phyloP scores from a whole-genome alignment of 768 basidiomycete genomes.

The Lactarius akahatsu region DNA sequence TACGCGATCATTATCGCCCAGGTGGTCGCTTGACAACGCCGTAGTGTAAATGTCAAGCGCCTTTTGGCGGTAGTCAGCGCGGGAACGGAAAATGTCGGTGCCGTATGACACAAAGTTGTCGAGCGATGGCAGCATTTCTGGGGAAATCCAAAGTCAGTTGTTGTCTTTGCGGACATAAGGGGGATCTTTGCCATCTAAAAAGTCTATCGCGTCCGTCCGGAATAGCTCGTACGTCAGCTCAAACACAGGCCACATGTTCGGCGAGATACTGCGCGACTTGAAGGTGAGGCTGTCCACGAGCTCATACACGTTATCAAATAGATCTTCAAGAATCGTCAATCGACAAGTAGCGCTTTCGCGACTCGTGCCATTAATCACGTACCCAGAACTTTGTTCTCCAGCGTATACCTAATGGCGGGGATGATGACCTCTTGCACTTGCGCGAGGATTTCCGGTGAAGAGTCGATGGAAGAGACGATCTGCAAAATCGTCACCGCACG shows the following conservation, averaged over 20 bases:
- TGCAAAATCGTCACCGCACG: constrained; percentile 34
- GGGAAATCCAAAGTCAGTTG: constrained; percentile 6
- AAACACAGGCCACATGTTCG: constrained; percentile 85
- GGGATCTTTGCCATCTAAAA: constrained; percentile 60
- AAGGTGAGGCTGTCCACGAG: constrained; percentile 83
- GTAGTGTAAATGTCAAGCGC: constrained; percentile 81
- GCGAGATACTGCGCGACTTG: constrained; percentile 71
- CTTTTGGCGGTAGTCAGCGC: constrained; percentile 75
- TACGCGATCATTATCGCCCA: constrained; percentile 82
- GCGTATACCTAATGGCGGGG: constrained; percentile 72
- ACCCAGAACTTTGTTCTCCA: constrained; percentile 79
- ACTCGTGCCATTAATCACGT: constrained; percentile 30
- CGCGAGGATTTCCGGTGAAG: constrained; percentile 67
- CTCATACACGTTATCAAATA: constrained; percentile 87
- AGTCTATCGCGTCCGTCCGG: constrained; percentile 82
- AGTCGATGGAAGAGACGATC: constrained; percentile 75
- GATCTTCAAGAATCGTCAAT: constrained; percentile 46
- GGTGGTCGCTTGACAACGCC: constrained; percentile 61
- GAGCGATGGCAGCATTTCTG: constrained; percentile 83
- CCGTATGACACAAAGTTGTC: constrained; percentile 91
- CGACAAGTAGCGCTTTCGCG: constrained; percentile 1
- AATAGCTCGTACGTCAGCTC: constrained; percentile 80
- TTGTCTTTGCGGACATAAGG: background rate
- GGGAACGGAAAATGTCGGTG: constrained; percentile 67
- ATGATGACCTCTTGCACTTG: constrained; percentile 82